Percentiles rank a stretch among this genome's conserved stretches.
Evolutionary conservation across 2,329 filamentous ascomycete species (phyloP).

Genomic region (Aspergillus sp.): DNA sequence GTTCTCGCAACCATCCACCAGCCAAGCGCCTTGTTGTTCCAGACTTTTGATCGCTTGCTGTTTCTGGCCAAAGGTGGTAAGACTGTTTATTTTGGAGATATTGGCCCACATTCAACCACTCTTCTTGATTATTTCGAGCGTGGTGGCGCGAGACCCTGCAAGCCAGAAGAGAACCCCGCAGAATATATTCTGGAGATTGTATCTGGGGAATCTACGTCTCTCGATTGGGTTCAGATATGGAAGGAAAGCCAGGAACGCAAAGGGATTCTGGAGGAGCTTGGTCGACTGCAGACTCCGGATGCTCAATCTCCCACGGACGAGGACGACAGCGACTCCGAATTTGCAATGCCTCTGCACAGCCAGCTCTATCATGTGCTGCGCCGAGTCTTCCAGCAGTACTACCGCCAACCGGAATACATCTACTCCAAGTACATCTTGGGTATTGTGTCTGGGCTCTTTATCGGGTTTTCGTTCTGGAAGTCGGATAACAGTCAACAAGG

Average conservation of each 20-base stretch:
- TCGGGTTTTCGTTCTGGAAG: slow-evolving; percentile 73
- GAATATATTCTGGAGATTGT: slow-evolving; percentile 62
- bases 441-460: slow-evolving; percentile 58
- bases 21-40: slow-evolving; percentile 82
- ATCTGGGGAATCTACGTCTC: slow-evolving; percentile 54
- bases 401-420: slow-evolving; percentile 78
- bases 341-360: slow-evolving; percentile 64
- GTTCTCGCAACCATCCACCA: slow-evolving; percentile 90
- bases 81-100: slow-evolving; percentile 63
- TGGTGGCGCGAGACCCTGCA: slow-evolving; percentile 46
- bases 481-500: slow-evolving; percentile 69
- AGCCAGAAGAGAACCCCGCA: slow-evolving; percentile 45
- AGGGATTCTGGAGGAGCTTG: slow-evolving; percentile 54
- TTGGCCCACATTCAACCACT: slow-evolving; percentile 53
- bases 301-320: slow-evolving; percentile 35
- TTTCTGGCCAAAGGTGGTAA: slow-evolving; percentile 60
- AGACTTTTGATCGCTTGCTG: slow-evolving; percentile 64
- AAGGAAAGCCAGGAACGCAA: slow-evolving; percentile 52
- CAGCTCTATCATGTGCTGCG: slow-evolving; percentile 64
- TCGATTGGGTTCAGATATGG: slow-evolving; percentile 62
- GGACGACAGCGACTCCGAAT: slow-evolving; percentile 62
- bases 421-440: slow-evolving; percentile 72
- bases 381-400: slow-evolving; percentile 82
- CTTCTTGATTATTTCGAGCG: slow-evolving; percentile 59
- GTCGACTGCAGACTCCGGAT: slow-evolving; percentile 37